Percentiles rank a stretch among this genome's conserved stretches.
phyloP scores from a whole-genome alignment of 73 alveolate genomes.

The Tetrahymena elliotti region DNA sequence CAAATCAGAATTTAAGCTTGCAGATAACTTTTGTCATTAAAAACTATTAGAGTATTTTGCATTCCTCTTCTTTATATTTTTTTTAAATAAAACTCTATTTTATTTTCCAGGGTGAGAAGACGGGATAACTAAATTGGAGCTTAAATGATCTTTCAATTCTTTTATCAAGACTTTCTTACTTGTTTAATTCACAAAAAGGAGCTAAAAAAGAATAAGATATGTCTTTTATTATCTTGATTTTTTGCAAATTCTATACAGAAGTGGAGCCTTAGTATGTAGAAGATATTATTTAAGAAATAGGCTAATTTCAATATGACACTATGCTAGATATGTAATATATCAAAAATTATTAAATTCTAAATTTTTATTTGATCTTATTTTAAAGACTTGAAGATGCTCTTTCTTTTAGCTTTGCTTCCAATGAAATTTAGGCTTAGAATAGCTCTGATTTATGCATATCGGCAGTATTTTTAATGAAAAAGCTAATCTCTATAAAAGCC shows the following conservation, averaged over 20 bases:
- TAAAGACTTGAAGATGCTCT: background rate
- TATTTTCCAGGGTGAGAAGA: background rate
- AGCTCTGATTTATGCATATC: background rate
- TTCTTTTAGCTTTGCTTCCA: background rate
- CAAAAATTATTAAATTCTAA: background rate
- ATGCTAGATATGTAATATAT: background rate
- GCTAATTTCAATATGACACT: background rate
- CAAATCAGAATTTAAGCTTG: background rate
- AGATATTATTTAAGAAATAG: background rate
- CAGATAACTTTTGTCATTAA: background rate
- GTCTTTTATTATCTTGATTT: background rate
- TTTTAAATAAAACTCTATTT: background rate
- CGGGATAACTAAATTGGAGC: background rate
- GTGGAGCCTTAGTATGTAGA: background rate
- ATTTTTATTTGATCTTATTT: background rate
- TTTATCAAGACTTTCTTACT: background rate
- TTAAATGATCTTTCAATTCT: background rate
- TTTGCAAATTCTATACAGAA: background rate
- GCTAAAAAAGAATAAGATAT: background rate
- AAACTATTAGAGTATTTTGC: background rate
- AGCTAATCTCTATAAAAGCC: background rate
- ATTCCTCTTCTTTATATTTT: background rate
- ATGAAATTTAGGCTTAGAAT: background rate
- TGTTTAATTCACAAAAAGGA: background rate
- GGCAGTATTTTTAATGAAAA: background rate